Conservation (phyloP, 1,284 basidiomycete species). For the Naganishia albida region DNA sequence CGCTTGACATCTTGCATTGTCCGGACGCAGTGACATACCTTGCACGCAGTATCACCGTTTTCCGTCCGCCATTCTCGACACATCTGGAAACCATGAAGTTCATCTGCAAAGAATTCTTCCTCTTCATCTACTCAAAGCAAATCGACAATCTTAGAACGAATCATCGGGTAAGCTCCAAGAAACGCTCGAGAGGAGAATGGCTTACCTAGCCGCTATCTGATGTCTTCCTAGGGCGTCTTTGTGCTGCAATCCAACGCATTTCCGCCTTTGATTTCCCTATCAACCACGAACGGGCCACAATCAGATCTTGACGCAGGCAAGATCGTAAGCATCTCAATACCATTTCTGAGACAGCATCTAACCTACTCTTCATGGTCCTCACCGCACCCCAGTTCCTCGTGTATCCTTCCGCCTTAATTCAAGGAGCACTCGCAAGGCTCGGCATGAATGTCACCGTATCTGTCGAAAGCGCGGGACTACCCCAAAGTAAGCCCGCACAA, state of each 20-base stretch:
- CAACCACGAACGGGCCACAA: constrained; percentile 71
- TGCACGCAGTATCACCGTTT: not conserved
- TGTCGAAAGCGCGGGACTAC: constrained; percentile 74
- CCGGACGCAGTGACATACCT: not conserved
- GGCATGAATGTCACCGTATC: constrained; percentile 72
- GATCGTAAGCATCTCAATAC: constrained; percentile 59
- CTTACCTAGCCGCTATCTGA: no score
- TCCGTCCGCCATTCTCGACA: constrained; percentile 64
- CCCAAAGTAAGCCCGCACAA: constrained; percentile 67
- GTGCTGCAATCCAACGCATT: constrained; percentile 90
- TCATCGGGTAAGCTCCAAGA: constrained; percentile 66
- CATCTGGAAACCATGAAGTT: constrained; percentile 92
- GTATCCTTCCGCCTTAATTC: constrained; percentile 75
- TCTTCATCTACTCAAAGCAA: constrained; percentile 64
- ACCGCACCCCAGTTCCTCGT: constrained; percentile 64
- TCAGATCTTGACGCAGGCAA: constrained; percentile 72
- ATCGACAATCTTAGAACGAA: constrained; percentile 94
- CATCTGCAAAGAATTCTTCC: constrained; percentile 84
- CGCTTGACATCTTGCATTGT: not conserved
- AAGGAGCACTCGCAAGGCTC: constrained; percentile 75
- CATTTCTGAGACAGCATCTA: not conserved
- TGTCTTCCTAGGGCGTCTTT: constrained; percentile 73
- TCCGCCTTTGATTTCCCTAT: constrained; percentile 76
- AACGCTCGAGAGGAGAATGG: no score
- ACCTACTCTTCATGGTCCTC: constrained; percentile 25